Percentiles rank a stretch among this genome's conserved stretches.
Evolutionary conservation across 306 rosid species (phyloP).

Genomic region (Senna siamea): DNA sequence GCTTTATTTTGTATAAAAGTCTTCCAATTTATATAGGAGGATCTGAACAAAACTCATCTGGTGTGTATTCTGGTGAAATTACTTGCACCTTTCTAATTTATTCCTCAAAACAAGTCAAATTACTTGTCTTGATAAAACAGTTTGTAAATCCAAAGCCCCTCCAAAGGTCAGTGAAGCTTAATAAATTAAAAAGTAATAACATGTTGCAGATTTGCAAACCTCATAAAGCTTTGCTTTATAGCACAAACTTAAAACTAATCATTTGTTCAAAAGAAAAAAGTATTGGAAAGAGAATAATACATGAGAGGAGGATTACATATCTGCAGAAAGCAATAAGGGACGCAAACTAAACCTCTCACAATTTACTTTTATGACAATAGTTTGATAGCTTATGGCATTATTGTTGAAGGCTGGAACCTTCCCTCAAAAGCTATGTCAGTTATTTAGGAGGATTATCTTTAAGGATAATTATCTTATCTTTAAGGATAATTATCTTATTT

Average conservation of each 20-base stretch:
- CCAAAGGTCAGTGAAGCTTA: not conserved
- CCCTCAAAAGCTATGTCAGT: too few species aligned
- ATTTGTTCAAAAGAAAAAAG: not conserved
- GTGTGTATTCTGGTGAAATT: not conserved
- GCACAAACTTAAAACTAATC: not conserved
- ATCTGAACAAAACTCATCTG: not conserved
- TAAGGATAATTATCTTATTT: too few species aligned
- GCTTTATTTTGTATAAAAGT: not conserved
- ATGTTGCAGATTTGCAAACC: not conserved
- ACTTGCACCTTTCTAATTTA: not conserved
- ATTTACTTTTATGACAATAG: not conserved
- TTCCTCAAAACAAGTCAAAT: not conserved
- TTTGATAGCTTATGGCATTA: conserved; percentile 11
- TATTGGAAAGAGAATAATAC: not conserved
- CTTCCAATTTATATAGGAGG: conserved; percentile 1
- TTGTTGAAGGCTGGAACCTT: too few species aligned
- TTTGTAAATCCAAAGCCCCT: not conserved
- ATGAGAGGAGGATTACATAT: not conserved
- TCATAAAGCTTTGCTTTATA: not conserved
- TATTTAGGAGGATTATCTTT: too few species aligned
- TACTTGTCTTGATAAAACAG: not conserved
- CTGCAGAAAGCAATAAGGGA: not conserved
- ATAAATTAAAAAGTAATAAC: not conserved
- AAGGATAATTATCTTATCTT: too few species aligned
- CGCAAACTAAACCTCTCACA: not conserved